Evolutionary conservation across 75 land plant species (phyloP).

Genomic region (Sequoia sempervirens): DNA sequence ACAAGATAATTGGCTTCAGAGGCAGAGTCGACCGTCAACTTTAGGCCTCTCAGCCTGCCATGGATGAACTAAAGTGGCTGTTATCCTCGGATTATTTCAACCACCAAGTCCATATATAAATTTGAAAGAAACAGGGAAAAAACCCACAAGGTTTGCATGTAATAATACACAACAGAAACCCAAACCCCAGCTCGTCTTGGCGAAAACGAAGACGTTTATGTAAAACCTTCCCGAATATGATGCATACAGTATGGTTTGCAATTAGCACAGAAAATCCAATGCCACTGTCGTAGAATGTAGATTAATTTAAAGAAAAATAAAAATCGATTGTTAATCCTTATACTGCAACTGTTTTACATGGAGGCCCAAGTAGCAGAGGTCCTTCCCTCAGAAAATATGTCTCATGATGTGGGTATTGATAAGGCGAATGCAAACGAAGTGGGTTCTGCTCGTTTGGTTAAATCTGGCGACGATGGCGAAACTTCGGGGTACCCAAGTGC

Average conservation of each 20-base stretch:
- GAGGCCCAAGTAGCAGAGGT: neutral
- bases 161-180: neutral
- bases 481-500: slow-evolving; percentile 14
- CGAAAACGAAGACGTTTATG: neutral
- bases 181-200: neutral
- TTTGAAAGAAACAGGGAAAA: neutral
- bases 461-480: neutral
- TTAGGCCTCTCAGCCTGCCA: too few relatives aligned
- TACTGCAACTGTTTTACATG: neutral
- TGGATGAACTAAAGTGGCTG: too few relatives aligned
- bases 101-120: neutral
- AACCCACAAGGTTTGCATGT: neutral
- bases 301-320: neutral
- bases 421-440: neutral
- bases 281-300: neutral
- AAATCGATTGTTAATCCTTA: neutral
- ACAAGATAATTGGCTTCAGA: too few relatives aligned
- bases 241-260: neutral
- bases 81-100: too few relatives aligned
- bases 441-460: slow-evolving; percentile 1
- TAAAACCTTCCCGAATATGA: neutral
- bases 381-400: neutral
- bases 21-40: too few relatives aligned
- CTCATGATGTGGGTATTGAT: neutral
- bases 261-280: neutral